Evolutionary conservation across 2,329 filamentous ascomycete genomes (phyloP), one percentile per base, ranked within the genome.

Genomic region (Penicillium concentricum): DNA sequence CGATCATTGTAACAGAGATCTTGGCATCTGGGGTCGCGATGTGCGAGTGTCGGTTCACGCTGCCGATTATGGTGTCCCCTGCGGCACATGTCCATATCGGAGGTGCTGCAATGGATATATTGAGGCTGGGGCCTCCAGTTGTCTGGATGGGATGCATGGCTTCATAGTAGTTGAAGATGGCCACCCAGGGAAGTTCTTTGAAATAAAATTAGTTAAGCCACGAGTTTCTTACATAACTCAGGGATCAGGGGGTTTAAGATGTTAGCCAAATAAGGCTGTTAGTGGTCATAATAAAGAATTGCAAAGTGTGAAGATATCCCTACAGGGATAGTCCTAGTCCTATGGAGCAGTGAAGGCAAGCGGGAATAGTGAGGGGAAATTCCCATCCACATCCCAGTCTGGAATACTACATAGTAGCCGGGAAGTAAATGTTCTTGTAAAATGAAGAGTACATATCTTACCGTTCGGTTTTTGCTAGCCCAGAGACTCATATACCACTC

Each of bases 1-100:
- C 49, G 18, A 51, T 26, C n/a, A 51, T 37, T 24, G 30, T 16
- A 24, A 52, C 16, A 3, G 41, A 28, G 8, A 52, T 55, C 3
- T 32, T 54, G 26, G 61, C 59, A n/a, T 60, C 50, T 9, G 59
- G 52, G 13, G 61, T 34, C 18, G 60, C 57, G 37, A 62, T 51
- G 9, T 54, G 56, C 4, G 37, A 32, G 12, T 39, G 47, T 26
- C 61, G 56, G 9, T 54, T 49, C 13, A 64, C 41, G 49, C 51
- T 63, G 44, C 62, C 61, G 38, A 59, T 62, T 57, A 63, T 56
- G 3, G 54, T 61, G 38, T 63, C 61, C 6, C 61, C 57, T 8
- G 59, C 41, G 20, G 20, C 12, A 48, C 53, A 60, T n/a, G 49
- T 54, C 62, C 61, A 60, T 20, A 43, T 39, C 10, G 62, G 57